phyloP scores from a whole-genome alignment of 78 protist species.

The Bigelowiella natans region DNA sequence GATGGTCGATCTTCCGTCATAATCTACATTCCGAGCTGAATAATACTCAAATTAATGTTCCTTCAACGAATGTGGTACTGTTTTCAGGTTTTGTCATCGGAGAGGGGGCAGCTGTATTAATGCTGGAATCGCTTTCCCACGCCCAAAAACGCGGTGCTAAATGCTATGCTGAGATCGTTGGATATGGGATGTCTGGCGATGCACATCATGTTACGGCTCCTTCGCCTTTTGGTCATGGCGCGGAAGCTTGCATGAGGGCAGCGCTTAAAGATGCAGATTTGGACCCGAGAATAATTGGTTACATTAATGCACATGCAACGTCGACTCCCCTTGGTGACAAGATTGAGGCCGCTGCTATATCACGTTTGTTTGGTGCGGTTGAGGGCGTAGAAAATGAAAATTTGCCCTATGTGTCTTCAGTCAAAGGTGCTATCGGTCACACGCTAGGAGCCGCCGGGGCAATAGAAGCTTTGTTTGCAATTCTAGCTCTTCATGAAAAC shows the following conservation, averaged over 20 bases:
- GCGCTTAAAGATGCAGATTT: neutral
- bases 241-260: neutral
- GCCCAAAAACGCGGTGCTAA: neutral
- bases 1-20: too few relatives aligned
- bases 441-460: slow-evolving; percentile 93
- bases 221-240: neutral
- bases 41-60: too few relatives aligned
- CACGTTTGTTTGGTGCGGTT: neutral
- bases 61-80: too few relatives aligned
- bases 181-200: neutral
- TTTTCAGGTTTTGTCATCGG: slow-evolving; percentile 90
- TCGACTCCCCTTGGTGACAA: slow-evolving; percentile 64
- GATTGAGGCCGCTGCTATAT: neutral
- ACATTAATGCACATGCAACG: slow-evolving; percentile 91
- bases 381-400: neutral
- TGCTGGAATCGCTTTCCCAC: slow-evolving; percentile 43
- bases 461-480: slow-evolving; percentile 61
- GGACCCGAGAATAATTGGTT: neutral
- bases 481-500: neutral
- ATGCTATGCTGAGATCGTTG: neutral
- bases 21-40: too few relatives aligned
- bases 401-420: neutral
- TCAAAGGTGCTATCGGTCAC: slow-evolving; percentile 81
- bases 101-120: slow-evolving; percentile 74
- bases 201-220: neutral